Base-by-base conservation (phyloP, 371 early-diverging fungal genomes). In the Rhizopus stolonifer region DNA sequence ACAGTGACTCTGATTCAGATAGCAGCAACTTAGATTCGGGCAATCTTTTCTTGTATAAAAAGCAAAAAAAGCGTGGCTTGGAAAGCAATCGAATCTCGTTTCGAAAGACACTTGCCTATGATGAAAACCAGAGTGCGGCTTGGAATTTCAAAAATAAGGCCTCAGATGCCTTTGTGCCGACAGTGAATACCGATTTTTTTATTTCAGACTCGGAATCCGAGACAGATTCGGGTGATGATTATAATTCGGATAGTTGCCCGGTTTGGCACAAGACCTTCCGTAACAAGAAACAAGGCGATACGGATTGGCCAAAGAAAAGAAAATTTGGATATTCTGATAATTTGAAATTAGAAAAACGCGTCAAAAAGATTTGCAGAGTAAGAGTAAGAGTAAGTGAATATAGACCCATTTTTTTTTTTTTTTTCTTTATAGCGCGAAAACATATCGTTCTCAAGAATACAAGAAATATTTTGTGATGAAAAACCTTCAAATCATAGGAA, bases 341-440 rank as follows among this genome's bases (percentile, higher is more conserved):
- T 4, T 9, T 65, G 18, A 52, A 45, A 13, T 26, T 65, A 29
- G 65, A 65, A 33, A 65, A 56, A 32, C 39, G 65, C 32, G 49
- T 65, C 26, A 65, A 65, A 17, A 65, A 65, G 43, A 46, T 65
- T 2, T 60, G 60, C n/a, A 60, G 52, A 32, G 56, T 58, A 55
- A 49, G 43, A 17, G 13, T 0, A 6, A n/a, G n/a, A 31, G 7
- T 3, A 4, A 15, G 14, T 11, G 23, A 9, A 31, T 38, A 39
- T 15, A 48, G 34, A 29, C 18, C 36, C 25, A 44, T 34, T 22
- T n/a, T 15, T n/a, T n/a, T n/a, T n/a, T n/a, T n/a, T n/a, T n/a
- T 11, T 17, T 42, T 17, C 25, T 13, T 43, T 38, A 11, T 45
- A 59, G 60, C 61, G 55, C 21, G 55, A 60, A 34, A 46, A 46